A percentile compares a stretch with the other conserved stretches of the same genome.
These are phyloP conservation scores for Arthrocladium fulminans DNA, from an alignment of 2,329 filamentous ascomycete genomes.

Conservation along the genomic window DNA sequence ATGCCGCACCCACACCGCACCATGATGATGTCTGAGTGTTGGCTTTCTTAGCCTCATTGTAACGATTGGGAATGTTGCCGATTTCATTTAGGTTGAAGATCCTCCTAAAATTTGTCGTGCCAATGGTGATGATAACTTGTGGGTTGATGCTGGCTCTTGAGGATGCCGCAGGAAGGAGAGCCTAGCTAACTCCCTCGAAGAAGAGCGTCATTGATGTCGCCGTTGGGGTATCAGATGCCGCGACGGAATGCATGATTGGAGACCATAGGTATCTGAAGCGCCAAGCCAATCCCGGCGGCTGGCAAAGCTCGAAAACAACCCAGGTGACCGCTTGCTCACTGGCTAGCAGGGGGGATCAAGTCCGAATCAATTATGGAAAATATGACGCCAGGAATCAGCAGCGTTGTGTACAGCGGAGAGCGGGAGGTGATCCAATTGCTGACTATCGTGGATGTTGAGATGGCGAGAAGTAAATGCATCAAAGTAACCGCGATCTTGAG, in stretches of 20 bases:
- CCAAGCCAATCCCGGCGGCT: slow-evolving; percentile 22
- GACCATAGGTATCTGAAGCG: slow-evolving; percentile 22
- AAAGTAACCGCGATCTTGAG: slow-evolving; percentile 32
- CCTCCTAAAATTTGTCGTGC: slow-evolving; percentile 24
- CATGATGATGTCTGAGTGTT: slow-evolving; percentile 14
- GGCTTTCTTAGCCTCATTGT: slow-evolving; percentile 24
- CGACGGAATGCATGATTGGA: slow-evolving; percentile 20
- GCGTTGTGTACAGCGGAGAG: slow-evolving; percentile 20
- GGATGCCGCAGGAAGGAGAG: slow-evolving; percentile 23
- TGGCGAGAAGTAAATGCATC: slow-evolving; percentile 32
- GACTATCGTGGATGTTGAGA: slow-evolving; percentile 26
- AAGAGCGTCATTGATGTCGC: slow-evolving; percentile 23
- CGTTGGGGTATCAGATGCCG: slow-evolving; percentile 21
- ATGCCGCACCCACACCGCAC: slow-evolving; percentile 8
- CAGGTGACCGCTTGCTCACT: slow-evolving; percentile 23
- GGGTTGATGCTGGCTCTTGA: slow-evolving; percentile 23
- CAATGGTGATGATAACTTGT: slow-evolving; percentile 19
- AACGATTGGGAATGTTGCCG: slow-evolving; percentile 21
- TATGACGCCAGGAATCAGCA: slow-evolving; percentile 20
- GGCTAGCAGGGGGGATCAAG: slow-evolving; percentile 27
- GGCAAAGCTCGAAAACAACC: slow-evolving; percentile 30
- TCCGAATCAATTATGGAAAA: slow-evolving; percentile 23
- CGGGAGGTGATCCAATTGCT: slow-evolving; percentile 26
- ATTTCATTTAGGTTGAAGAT: slow-evolving; percentile 21
- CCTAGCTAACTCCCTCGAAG: slow-evolving; percentile 23